Evolutionary conservation across 192 early-diverging fungal species (phyloP).

Genomic region (Coemansia sp.): DNA sequence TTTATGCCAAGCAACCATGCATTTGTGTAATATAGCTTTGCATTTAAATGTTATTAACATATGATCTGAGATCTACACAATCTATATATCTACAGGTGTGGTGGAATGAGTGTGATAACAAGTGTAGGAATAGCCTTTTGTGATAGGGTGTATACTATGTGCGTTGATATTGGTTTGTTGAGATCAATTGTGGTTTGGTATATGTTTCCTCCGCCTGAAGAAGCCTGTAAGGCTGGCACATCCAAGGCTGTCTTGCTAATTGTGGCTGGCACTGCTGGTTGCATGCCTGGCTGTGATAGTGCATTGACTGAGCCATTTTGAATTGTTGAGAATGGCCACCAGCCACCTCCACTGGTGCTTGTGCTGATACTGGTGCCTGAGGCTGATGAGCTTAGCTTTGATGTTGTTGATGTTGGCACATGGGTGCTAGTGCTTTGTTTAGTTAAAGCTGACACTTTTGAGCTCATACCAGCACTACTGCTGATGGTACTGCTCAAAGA

Average conservation of each 20-base stretch:
- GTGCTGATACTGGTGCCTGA: no score
- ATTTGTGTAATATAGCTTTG: background rate
- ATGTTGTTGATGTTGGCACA: no score
- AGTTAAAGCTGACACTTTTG: no score
- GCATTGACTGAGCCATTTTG: background rate
- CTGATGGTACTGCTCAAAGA: no score
- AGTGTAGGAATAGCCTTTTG: slow-evolving; percentile 1
- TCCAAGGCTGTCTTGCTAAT: background rate
- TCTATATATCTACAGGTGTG: background rate
- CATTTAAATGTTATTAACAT: background rate
- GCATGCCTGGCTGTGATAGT: background rate
- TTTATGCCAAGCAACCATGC: background rate
- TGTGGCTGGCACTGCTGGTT: background rate
- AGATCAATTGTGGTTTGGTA: slow-evolving; percentile 14
- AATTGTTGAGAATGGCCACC: background rate
- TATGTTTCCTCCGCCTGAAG: background rate
- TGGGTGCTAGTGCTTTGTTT: no score
- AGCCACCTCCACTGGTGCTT: background rate
- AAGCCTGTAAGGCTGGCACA: background rate
- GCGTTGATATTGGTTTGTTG: slow-evolving; percentile 11
- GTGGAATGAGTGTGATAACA: slow-evolving; percentile 16
- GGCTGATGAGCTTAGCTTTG: no score
- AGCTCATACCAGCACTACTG: no score
- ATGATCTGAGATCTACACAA: background rate
- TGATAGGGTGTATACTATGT: slow-evolving; percentile 7